Percentiles rank a stretch among this genome's conserved stretches.
These are phyloP conservation scores for Centella asiatica DNA, from an alignment of 129 eudicot genomes.

Conservation along the genomic window DNA sequence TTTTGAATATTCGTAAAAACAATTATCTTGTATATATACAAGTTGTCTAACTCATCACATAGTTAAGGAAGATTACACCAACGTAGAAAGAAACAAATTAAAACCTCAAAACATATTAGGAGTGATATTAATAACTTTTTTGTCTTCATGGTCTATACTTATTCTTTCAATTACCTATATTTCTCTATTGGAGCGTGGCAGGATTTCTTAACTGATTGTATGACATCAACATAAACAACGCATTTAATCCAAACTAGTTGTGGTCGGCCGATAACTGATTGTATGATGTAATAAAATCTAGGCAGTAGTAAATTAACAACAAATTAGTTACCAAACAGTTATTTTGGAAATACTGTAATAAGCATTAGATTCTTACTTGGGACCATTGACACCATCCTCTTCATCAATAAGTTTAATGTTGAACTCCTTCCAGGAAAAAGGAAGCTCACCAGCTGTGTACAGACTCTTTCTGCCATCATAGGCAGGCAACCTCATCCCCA, in stretches of 20 bases:
- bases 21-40: too few species aligned
- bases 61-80: too few species aligned
- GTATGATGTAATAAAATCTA: neutral
- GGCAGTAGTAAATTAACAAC: neutral
- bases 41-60: too few species aligned
- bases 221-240: too few species aligned
- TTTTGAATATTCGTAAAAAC: too few species aligned
- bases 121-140: too few species aligned
- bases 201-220: too few species aligned
- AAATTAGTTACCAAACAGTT: neutral
- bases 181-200: too few species aligned
- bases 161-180: neutral
- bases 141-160: neutral
- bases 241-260: too few species aligned
- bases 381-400: conserved; percentile 55
- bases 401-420: conserved; percentile 54
- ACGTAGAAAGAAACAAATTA: neutral
- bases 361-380: conserved; percentile 40
- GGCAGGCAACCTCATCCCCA: conserved; percentile 82
- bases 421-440: conserved; percentile 73
- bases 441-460: conserved; percentile 91
- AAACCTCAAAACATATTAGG: neutral
- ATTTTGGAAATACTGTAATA: neutral
- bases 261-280: too few species aligned
- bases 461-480: conserved; percentile 91